phyloP scores from a whole-genome alignment of 1,139 yeast genomes.

The Taphrina wiesneri region DNA sequence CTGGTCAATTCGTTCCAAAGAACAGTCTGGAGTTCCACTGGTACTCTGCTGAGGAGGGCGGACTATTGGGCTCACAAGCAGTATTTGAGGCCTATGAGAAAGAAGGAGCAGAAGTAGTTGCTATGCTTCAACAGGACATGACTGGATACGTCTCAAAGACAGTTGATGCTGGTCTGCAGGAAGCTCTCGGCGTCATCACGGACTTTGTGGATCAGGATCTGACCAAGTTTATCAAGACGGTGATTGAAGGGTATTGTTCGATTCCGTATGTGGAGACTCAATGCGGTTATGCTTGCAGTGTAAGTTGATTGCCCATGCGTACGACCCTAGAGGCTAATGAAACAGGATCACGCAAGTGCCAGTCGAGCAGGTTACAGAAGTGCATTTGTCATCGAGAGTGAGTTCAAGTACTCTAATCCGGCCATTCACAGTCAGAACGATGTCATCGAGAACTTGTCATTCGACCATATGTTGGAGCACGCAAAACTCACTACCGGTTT shows the following conservation, averaged over 20 bases:
- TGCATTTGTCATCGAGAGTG: constrained; percentile 77
- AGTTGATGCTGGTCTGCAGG: constrained; percentile 58
- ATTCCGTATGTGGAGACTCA: constrained; percentile 71
- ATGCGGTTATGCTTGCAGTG: constrained; percentile 89
- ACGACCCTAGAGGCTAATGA: neutral
- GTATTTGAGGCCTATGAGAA: constrained; percentile 61
- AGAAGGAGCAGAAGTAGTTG: constrained; percentile 58
- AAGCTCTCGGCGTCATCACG: constrained; percentile 74
- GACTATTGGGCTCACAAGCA: constrained; percentile 81
- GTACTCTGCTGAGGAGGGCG: constrained; percentile 94
- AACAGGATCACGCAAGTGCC: constrained; percentile 78
- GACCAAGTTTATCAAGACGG: constrained; percentile 61
- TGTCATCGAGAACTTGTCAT: constrained; percentile 75
- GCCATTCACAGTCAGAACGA: constrained; percentile 77
- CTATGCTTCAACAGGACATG: constrained; percentile 95
- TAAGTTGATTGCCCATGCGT: neutral
- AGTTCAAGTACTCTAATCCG: constrained; percentile 61
- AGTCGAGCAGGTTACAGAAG: constrained; percentile 79
- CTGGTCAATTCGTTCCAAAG: constrained; percentile 55
- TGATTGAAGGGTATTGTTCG: constrained; percentile 61
- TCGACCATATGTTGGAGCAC: constrained; percentile 76
- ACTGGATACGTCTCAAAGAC: constrained; percentile 74
- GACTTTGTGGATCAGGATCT: constrained; percentile 68
- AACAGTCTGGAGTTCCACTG: constrained; percentile 89
- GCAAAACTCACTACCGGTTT: constrained; percentile 71